Evolutionary conservation across 2,329 filamentous ascomycete species (phyloP).

Genomic region (Aspergillus spinulosporus): DNA sequence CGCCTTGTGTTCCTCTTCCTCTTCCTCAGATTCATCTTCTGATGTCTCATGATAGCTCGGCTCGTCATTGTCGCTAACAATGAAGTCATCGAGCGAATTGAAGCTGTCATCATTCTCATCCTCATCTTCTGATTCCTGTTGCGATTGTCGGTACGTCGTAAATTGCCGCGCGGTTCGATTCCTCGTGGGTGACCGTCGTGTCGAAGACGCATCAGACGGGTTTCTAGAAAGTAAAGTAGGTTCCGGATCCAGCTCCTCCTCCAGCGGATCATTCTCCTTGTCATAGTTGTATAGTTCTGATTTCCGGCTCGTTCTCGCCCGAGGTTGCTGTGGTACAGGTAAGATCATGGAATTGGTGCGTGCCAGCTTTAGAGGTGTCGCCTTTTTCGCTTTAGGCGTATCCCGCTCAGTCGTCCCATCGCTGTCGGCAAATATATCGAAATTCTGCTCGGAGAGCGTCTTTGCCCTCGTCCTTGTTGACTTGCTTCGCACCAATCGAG

Average conservation of each 20-base stretch:
- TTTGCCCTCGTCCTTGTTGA: constrained; percentile 23
- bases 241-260: constrained; percentile 20
- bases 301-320: constrained; percentile 27
- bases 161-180: constrained; percentile 17
- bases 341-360: constrained; percentile 39
- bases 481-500: constrained; percentile 15
- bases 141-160: constrained; percentile 23
- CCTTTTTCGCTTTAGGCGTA: constrained; percentile 26
- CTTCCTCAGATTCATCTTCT: constrained; percentile 32
- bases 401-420: constrained; percentile 24
- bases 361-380: constrained; percentile 30
- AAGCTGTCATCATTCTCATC: constrained; percentile 31
- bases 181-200: constrained; percentile 24
- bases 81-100: constrained; percentile 43
- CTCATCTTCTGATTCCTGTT: constrained; percentile 26
- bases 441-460: constrained; percentile 22
- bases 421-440: constrained; percentile 35
- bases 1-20: constrained; percentile 24
- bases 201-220: constrained; percentile 23
- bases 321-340: constrained; percentile 27
- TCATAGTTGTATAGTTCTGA: constrained; percentile 34
- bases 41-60: constrained; percentile 37
- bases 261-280: constrained; percentile 37
- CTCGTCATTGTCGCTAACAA: constrained; percentile 44
- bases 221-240: constrained; percentile 21